Base-by-base conservation (phyloP, 108 stramenopile genomes). In the Poteriospumella lacustris region DNA sequence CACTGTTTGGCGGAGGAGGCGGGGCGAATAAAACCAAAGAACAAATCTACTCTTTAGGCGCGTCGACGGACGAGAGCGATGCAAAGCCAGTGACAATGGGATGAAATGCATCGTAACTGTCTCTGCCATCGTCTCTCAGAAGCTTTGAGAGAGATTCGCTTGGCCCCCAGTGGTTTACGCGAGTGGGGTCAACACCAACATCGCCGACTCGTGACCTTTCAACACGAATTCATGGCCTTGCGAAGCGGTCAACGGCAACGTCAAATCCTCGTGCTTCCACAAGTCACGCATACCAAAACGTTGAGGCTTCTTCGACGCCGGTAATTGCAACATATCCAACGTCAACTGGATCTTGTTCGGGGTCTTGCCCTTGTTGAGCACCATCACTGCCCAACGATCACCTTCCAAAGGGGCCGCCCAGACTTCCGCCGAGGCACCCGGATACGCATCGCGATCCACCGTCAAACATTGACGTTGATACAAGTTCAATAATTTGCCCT, bases 401-500 rank as follows among this genome's bases (percentile, higher is more conserved):
- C 38, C 69, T 2, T 42, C 29, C 19, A 79, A 70, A 33, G 79
- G 79, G 0, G 34, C 69, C 47, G 44, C 43, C 79, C 79, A 79
- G 33, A 79, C 68, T n/a, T 73, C 70, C 56, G 41, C 44, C 9
- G 41, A 43, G 26, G 39, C 67, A 1, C 69, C n/a, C 1, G 79
- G 70, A 0, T 41, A 64, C 5, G 60, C 60, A 24, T 64, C 60
- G 28, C 24, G 9, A 64, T 64, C 70, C 33, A 72, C 70, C 0
- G 76, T 59, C 0, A 76, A 42, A 33, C 76, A 76, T 28, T 76
- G 76, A 24, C 59, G 56, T 59, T 76, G 76, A 15, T 33, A 76
- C 1, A 33, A 15, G 47, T 76, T 76, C 0, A 58, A 24, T 1
- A 76, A 38, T 3, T 26, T 12, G 12, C 36, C 29, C 12, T n/a